These are phyloP conservation scores for Durio zibethinus DNA, from an alignment of 345 rosid species.

Conservation along the genomic window DNA sequence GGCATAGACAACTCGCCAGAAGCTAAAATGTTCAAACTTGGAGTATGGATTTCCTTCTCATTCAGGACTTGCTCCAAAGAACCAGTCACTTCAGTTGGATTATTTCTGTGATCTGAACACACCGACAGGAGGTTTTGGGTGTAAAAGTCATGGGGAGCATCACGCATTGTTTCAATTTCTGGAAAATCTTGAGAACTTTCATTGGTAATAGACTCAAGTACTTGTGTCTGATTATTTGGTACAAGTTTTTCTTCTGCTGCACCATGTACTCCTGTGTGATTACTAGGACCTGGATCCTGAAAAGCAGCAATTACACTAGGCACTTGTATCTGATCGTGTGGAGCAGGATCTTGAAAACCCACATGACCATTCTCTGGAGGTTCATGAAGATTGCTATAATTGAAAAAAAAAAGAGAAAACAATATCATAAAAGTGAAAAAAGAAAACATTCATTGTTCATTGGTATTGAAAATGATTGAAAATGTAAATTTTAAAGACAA, in stretches of 20 bases:
- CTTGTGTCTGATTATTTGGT: constrained; percentile 35
- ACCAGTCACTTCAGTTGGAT: constrained; percentile 24
- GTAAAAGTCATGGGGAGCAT: constrained; percentile 34
- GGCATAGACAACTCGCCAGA: constrained; percentile 35
- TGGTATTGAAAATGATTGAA: neutral
- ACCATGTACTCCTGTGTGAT: constrained; percentile 27
- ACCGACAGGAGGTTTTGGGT: constrained; percentile 28
- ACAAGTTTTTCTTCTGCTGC: constrained; percentile 24
- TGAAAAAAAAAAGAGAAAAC: constrained; percentile 6
- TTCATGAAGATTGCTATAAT: constrained; percentile 28
- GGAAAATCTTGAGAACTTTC: constrained; percentile 36
- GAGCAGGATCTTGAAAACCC: constrained; percentile 22
- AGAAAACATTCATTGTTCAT: neutral
- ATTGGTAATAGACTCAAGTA: constrained; percentile 13
- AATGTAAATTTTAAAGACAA: constrained; percentile 7
- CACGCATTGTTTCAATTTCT: constrained; percentile 60
- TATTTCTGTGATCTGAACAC: constrained; percentile 20
- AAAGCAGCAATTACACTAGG: constrained; percentile 10
- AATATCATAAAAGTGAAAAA: constrained; percentile 1
- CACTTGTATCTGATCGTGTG: constrained; percentile 29
- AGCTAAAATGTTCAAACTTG: constrained; percentile 32
- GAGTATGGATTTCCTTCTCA: constrained; percentile 44
- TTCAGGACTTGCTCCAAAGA: constrained; percentile 28
- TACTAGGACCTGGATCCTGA: constrained; percentile 33
- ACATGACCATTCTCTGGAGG: constrained; percentile 18